Evolutionary conservation across 495 filamentous ascomycete genomes (phyloP).

Genomic region (Alectoria sarmentosa): DNA sequence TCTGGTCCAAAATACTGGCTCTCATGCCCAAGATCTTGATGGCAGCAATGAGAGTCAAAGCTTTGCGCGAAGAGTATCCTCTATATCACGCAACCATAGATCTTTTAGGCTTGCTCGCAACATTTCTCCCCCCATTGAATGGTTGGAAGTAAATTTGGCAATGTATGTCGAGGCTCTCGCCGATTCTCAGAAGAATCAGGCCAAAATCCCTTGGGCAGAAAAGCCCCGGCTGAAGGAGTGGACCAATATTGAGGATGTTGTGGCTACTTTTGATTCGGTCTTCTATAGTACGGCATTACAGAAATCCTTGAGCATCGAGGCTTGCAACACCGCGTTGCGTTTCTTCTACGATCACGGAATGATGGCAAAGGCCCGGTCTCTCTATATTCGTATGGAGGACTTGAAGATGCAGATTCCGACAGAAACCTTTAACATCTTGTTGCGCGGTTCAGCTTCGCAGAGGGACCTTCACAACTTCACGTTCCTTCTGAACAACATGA

Average conservation of each 20-base stretch:
- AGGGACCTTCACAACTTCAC: constrained; percentile 35
- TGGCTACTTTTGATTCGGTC: constrained; percentile 11
- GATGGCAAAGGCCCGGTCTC: constrained; percentile 26
- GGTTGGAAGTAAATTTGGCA: constrained; percentile 11
- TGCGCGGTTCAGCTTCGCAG: constrained; percentile 32
- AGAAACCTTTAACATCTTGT: constrained; percentile 41
- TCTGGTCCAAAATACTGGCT: background rate
- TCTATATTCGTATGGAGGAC: constrained; percentile 33
- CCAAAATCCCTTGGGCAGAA: background rate
- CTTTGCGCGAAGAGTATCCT: background rate
- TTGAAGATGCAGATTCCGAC: constrained; percentile 30
- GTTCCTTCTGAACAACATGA: constrained; percentile 32
- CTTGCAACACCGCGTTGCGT: constrained; percentile 37
- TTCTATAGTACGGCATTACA: constrained; percentile 11
- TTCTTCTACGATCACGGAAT: constrained; percentile 34
- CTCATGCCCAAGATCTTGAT: background rate
- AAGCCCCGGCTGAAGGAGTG: constrained; percentile 1
- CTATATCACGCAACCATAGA: background rate
- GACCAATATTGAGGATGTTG: constrained; percentile 16
- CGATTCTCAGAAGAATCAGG: constrained; percentile 7
- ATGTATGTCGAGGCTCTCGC: constrained; percentile 14
- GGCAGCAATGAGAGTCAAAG: background rate
- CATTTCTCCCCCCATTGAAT: constrained; percentile 4
- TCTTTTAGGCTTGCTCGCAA: constrained; percentile 8
- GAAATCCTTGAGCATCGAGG: constrained; percentile 16